Conservation (phyloP, 2,329 filamentous ascomycete species). For the Thermomyces lanuginosus region DNA sequence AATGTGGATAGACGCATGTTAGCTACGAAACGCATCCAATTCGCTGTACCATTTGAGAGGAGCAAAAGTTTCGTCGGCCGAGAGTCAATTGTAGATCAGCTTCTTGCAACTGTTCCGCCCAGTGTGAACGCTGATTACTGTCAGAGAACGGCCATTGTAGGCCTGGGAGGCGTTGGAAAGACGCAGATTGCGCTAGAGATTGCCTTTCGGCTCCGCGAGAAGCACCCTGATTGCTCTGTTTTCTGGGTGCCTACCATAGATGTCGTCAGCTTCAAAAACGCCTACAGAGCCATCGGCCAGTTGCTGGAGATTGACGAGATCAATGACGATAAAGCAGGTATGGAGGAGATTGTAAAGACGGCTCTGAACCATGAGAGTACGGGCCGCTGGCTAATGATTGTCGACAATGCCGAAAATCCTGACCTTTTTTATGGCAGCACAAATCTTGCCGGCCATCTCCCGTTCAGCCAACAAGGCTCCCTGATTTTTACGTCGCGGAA, state of each 20-base stretch:
- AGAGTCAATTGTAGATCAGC: not conserved
- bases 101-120: not conserved
- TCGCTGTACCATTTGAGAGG: too few relatives aligned
- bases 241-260: constrained; percentile 2
- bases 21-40: too few relatives aligned
- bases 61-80: too few relatives aligned
- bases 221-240: constrained; percentile 1
- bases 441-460: constrained; percentile 8
- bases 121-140: too few relatives aligned
- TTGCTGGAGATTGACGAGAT: not conserved
- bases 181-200: constrained; percentile 8
- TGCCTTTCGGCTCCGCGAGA: constrained; percentile 1
- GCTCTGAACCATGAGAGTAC: constrained; percentile 6
- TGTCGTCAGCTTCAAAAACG: not conserved
- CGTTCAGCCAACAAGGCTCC: constrained; percentile 7
- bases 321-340: too few relatives aligned
- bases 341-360: constrained; percentile 6
- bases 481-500: not conserved
- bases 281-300: not conserved
- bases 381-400: constrained; percentile 13
- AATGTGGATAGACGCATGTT: too few relatives aligned
- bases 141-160: not conserved
- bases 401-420: constrained; percentile 17
- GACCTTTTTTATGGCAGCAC: constrained; percentile 4
- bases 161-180: constrained; percentile 9